phyloP scores from a whole-genome alignment of 495 filamentous ascomycete genomes.

The Elasticomyces elasticus region DNA sequence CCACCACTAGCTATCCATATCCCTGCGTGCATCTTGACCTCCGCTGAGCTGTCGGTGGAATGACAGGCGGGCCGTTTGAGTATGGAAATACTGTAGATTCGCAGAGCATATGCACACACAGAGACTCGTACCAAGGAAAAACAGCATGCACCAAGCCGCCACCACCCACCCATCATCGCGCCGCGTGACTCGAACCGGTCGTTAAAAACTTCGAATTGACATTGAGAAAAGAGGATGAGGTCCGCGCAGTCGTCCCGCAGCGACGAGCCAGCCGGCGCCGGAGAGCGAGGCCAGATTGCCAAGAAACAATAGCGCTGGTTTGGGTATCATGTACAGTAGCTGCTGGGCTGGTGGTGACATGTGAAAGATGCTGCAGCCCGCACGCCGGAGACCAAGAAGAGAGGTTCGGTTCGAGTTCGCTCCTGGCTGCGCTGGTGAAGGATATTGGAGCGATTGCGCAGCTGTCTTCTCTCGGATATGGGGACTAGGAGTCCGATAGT shows the following conservation, averaged over 20 bases:
- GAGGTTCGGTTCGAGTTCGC: neutral
- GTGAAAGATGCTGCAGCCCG: neutral
- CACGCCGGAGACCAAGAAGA: neutral
- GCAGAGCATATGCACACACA: neutral
- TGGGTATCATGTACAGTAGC: slow-evolving; percentile 12
- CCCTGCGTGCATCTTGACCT: neutral
- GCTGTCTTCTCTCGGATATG: neutral
- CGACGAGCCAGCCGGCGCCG: slow-evolving; percentile 9
- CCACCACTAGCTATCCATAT: neutral
- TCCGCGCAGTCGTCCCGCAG: neutral
- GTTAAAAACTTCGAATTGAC: neutral
- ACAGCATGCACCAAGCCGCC: neutral
- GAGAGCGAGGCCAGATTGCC: neutral
- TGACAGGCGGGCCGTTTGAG: neutral
- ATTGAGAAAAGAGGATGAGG: neutral
- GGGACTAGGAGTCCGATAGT: slow-evolving; percentile 17
- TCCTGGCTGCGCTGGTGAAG: neutral
- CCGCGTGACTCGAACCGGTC: neutral
- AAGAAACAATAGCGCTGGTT: neutral
- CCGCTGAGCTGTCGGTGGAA: neutral
- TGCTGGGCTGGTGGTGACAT: neutral
- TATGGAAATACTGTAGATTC: neutral
- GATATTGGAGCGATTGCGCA: neutral
- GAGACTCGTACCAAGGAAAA: neutral
- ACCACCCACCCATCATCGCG: neutral